Conservation (phyloP, 345 rosid species). For the Eucalyptus polyanthemos region DNA sequence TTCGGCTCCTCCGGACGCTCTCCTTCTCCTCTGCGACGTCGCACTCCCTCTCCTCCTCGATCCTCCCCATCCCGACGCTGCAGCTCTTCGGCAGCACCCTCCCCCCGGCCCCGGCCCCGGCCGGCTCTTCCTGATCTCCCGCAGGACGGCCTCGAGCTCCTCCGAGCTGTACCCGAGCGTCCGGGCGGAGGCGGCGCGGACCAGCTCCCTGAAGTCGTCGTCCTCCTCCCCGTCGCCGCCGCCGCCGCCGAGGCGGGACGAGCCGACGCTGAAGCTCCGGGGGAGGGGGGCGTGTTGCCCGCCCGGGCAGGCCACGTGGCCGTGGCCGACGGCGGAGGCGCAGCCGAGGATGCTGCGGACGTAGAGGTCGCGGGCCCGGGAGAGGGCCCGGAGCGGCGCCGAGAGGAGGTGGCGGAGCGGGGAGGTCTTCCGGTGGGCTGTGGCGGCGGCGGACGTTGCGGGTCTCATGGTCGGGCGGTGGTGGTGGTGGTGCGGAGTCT, state of each 20-base stretch:
- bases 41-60: constrained; percentile 2
- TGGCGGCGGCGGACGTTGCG: background rate
- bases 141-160: background rate
- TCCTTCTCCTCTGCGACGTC: background rate
- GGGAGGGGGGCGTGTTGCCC: constrained; percentile 21
- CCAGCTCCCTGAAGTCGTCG: constrained; percentile 53
- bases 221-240: background rate
- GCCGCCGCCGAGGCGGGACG: background rate
- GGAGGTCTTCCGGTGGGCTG: background rate
- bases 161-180: background rate
- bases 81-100: constrained; percentile 1
- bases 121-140: background rate
- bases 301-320: background rate
- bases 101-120: background rate
- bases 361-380: constrained; percentile 60
- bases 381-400: constrained; percentile 29
- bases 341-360: constrained; percentile 48
- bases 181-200: background rate
- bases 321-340: constrained; percentile 12
- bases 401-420: constrained; percentile 23
- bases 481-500: background rate
- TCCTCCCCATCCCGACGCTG: constrained; percentile 10
- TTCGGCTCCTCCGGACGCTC: background rate
- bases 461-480: background rate
- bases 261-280: constrained; percentile 38